Percentiles rank a stretch among this genome's conserved stretches.
These are phyloP conservation scores for Chlamydomonas reinhardtii DNA, from an alignment of 163 green algal genomes.

Conservation along the genomic window DNA sequence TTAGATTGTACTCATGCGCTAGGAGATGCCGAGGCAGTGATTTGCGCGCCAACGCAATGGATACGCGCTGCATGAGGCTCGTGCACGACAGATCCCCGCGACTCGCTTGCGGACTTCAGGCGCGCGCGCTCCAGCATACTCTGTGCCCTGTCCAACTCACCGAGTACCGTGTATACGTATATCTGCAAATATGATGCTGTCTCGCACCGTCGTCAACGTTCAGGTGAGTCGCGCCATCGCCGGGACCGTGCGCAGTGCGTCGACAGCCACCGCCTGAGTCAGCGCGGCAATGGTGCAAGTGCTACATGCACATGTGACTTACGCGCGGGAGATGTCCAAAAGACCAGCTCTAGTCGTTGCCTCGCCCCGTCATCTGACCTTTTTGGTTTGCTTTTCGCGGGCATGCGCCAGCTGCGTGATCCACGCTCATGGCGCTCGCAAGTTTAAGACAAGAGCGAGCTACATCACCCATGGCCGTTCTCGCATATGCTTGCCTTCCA, in stretches of 20 bases:
- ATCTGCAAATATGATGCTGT: constrained; percentile 43
- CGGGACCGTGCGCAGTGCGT: too few relatives aligned
- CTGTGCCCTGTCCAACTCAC: neutral
- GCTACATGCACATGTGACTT: neutral
- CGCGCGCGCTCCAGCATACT: neutral
- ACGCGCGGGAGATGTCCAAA: neutral
- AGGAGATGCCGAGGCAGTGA: too few relatives aligned
- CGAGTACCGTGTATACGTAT: neutral
- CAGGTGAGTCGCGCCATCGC: neutral
- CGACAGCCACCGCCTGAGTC: neutral
- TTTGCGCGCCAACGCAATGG: too few relatives aligned
- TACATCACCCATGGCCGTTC: neutral
- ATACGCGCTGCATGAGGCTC: too few relatives aligned
- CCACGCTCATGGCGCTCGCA: too few relatives aligned
- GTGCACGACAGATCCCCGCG: too few relatives aligned
- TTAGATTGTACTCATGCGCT: too few relatives aligned
- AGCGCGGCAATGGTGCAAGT: neutral
- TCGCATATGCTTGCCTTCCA: neutral
- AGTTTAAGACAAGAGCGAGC: too few relatives aligned
- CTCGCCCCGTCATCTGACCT: neutral
- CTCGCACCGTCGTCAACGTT: constrained; percentile 35
- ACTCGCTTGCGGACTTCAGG: too few relatives aligned
- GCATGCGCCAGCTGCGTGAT: too few relatives aligned
- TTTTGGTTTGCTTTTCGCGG: neutral
- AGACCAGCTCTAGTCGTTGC: neutral